Evolutionary conservation across 2,329 filamentous ascomycete genomes (phyloP).

Genomic region (Nigrospora oryzae): DNA sequence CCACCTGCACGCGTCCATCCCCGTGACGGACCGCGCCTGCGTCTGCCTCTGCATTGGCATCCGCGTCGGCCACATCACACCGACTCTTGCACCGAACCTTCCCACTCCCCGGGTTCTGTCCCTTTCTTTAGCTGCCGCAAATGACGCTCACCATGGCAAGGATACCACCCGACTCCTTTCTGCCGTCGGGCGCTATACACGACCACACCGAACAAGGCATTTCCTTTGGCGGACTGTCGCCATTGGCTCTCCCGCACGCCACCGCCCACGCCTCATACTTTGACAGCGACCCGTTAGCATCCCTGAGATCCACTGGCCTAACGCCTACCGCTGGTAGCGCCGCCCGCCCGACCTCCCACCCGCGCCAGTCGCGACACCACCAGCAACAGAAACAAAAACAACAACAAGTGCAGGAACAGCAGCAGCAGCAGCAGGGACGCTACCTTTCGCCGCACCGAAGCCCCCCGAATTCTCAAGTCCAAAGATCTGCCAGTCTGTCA

Average conservation of each 20-base stretch:
- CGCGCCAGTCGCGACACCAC: background rate
- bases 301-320: conserved; percentile 5
- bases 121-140: background rate
- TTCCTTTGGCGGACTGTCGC: conserved; percentile 19
- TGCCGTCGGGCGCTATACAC: conserved; percentile 27
- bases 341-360: background rate
- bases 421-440: conserved; percentile 3
- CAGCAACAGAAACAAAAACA: background rate
- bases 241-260: conserved; percentile 27
- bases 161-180: conserved; percentile 31
- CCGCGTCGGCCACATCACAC: no score
- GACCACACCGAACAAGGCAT: conserved; percentile 22
- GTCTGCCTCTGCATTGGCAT: no score
- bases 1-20: no score
- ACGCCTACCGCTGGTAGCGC: background rate
- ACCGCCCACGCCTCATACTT: conserved; percentile 26
- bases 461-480: conserved; percentile 10
- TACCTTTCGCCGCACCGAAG: conserved; percentile 15
- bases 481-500: conserved; percentile 18
- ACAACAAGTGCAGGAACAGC: background rate
- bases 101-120: no score
- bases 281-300: conserved; percentile 18
- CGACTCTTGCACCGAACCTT: no score
- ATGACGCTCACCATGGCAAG: conserved; percentile 30
- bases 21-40: no score